These are phyloP conservation scores for Bauhinia variegata DNA, from an alignment of 306 rosid species.

Conservation along the genomic window DNA sequence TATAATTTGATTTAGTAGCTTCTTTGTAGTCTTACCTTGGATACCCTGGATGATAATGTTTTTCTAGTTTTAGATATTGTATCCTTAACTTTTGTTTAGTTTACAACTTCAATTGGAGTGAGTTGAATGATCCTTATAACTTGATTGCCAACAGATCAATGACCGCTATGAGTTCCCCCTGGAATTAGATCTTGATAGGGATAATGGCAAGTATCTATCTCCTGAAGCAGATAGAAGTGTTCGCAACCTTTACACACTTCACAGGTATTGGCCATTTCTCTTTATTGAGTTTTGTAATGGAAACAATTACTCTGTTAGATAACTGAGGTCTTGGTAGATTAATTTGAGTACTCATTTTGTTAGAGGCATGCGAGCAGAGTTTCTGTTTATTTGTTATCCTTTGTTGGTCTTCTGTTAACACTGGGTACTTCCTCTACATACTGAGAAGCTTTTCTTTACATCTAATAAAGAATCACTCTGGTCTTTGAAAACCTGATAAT, in stretches of 20 bases:
- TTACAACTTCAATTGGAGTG: background rate
- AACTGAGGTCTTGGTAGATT: background rate
- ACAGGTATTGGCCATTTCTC: conserved; percentile 57
- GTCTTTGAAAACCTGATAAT: too few species aligned
- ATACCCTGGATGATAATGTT: background rate
- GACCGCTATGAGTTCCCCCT: conserved; percentile 96
- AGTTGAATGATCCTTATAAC: background rate
- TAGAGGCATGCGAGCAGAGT: too few species aligned
- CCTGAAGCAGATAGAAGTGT: conserved; percentile 90
- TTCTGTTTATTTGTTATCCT: too few species aligned
- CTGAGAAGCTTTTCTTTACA: too few species aligned
- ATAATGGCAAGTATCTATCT: conserved; percentile 81
- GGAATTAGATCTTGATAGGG: conserved; percentile 94
- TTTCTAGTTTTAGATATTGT: conserved; percentile 1
- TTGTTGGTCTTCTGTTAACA: too few species aligned
- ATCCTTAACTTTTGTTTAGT: background rate
- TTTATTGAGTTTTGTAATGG: conserved; percentile 5
- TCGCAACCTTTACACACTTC: conserved; percentile 91
- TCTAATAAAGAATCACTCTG: too few species aligned
- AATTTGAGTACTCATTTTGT: too few species aligned
- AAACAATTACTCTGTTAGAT: background rate
- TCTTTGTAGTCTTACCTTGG: background rate
- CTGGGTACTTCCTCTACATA: too few species aligned
- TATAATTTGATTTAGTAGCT: background rate
- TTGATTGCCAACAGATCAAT: conserved; percentile 63